Evolutionary conservation across 345 rosid genomes (phyloP).

Genomic region (Theobroma cacao): DNA sequence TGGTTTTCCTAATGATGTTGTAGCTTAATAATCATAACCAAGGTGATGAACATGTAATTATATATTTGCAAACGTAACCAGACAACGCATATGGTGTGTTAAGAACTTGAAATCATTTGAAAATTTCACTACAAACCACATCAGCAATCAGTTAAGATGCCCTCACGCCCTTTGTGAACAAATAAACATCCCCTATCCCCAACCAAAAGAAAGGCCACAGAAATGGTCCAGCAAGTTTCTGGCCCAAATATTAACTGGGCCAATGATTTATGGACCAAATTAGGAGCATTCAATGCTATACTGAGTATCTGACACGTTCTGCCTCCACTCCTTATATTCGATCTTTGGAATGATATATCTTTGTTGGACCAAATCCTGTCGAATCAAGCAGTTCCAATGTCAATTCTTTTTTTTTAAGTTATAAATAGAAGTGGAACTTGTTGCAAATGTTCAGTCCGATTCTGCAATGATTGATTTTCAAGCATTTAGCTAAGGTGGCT

Average conservation of each 20-base stretch:
- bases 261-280: neutral
- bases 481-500: neutral
- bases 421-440: neutral
- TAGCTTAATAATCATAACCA: neutral
- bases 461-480: neutral
- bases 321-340: neutral
- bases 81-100: neutral
- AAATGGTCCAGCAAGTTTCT: neutral
- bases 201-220: neutral
- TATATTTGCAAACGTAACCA: constrained; percentile 6
- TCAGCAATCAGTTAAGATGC: no score
- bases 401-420: neutral
- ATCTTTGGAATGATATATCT: neutral
- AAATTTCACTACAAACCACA: neutral
- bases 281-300: neutral
- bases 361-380: neutral
- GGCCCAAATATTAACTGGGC: neutral
- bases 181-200: no score
- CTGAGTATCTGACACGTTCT: neutral
- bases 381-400: neutral
- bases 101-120: neutral
- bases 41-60: constrained; percentile 5
- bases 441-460: neutral
- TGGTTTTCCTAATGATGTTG: constrained; percentile 21
- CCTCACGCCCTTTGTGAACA: no score